Base-by-base conservation (phyloP, 106 monocot species). In the Cymbidium sinense region DNA sequence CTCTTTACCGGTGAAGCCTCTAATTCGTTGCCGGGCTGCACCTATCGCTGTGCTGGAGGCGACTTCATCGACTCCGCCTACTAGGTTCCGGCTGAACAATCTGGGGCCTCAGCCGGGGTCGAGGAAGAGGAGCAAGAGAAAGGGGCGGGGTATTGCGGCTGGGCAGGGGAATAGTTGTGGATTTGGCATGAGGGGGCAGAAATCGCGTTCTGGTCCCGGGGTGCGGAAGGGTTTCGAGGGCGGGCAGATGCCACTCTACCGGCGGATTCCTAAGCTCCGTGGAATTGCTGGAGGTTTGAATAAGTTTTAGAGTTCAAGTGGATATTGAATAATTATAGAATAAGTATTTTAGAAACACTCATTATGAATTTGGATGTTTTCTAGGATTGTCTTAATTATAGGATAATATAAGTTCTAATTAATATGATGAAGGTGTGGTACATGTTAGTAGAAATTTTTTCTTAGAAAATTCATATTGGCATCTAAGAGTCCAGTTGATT, bases 181-280 rank as follows among this genome's bases (percentile, higher is more conserved):
- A 65, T 94, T 94, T 70, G 96, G 96, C 1, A 98, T 98, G 96
- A 79, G 92, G n/a, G 94, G 94, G 21, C 96, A 98, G 90, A 94
- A 98, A 75, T 98, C 96, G 70, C 62, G 96, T 76, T 94, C 96
- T 4, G 96, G 96, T 15, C 94, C 96, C 4, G 91, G 91, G 21
- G 88, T 98, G 29, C 78, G 89, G 7, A 89, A 76, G 77, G 96
- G 96, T 2, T 98, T 98, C 79, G 94, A 98, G 77, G 96, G 96
- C 1, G 96, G 96, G 12, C 96, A 98, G 84, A 98, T 90, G 89
- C 94, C 96, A 0, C 84, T 98, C 43, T 98, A 98, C 77, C 94
- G 96, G 17, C 82, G 96, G 28, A 28, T 98, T 51, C 96, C 96
- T 35, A 98, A 98, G 82, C 90, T 96, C 29, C 89, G 94, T 6